Base-by-base conservation (phyloP, 2,329 filamentous ascomycete genomes). In the Xylaria sp. region DNA sequence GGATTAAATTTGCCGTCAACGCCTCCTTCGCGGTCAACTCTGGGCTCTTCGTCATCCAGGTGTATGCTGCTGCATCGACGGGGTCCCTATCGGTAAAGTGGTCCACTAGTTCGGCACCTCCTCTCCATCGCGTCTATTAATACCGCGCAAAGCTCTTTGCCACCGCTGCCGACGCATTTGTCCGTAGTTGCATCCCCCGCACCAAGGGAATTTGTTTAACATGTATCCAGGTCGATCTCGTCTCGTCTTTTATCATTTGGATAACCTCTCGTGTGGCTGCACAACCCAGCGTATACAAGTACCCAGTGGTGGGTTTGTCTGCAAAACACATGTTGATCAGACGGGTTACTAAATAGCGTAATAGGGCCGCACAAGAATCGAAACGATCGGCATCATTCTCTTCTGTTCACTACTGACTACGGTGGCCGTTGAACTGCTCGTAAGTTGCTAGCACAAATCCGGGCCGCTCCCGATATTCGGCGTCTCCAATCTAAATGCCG, bases 331-430 rank as follows among this genome's bases (percentile, higher is more conserved):
- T 66, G 55, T 62, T 57, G 6, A 44, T 18, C 62, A 60, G 66
- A 63, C 61, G 50, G 42, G 13, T 47, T 42, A 44, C 60, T 61
- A 37, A 63, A 64, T 71, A 37, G 60, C 54, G 55, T 64, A 61
- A 63, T 42, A 84, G 81, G 88, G 87, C 50, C 85, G 88, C 8
- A 89, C 84, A 4, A 84, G 88, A 65, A 86, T 90, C 63, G 88
- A 91, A 79, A 90, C 88, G 2, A 84, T 90, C 66, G 88, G 88
- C 32, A 88, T 91, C 69, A 88, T 91, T 73, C 84, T 91, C 54
- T 91, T 91, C 77, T 90, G 88, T 70, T 87, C 88, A 51, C 81
- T 91, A 68, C 90, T 91, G 87, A 90, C 88, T 1, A 90, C 88
- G 0, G 88, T 90, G 3, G 87, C 89, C 57, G 87, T 90, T 32